These are phyloP conservation scores for Fusarium sp. DNA, from an alignment of 2,329 filamentous ascomycete species.

Conservation along the genomic window DNA sequence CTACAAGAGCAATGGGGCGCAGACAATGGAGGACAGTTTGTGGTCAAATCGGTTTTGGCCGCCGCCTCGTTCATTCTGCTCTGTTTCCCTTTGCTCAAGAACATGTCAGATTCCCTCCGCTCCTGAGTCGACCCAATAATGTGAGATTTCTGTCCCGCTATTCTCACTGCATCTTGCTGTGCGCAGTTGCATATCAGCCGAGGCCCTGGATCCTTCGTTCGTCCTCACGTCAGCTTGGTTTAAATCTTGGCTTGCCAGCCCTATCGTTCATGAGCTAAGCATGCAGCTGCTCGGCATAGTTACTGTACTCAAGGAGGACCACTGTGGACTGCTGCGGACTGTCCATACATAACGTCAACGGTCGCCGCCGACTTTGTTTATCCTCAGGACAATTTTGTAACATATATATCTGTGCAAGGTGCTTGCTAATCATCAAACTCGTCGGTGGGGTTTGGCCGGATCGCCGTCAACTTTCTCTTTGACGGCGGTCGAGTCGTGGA, in stretches of 20 bases:
- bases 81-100: background rate
- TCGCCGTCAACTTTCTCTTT: background rate
- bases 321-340: background rate
- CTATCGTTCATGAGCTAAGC: background rate
- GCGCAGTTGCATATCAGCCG: slow-evolving; percentile 6
- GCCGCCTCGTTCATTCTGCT: slow-evolving; percentile 10
- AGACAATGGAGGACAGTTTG: slow-evolving; percentile 17
- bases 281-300: background rate
- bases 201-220: slow-evolving; percentile 6
- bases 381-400: background rate
- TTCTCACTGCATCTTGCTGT: slow-evolving; percentile 15
- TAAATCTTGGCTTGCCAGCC: slow-evolving; percentile 10
- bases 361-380: background rate
- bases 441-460: background rate
- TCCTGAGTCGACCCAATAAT: slow-evolving; percentile 5
- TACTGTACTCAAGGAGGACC: background rate
- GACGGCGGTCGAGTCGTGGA: background rate
- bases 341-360: background rate
- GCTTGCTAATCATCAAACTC: background rate
- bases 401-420: background rate
- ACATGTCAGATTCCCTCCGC: slow-evolving; percentile 12
- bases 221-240: slow-evolving; percentile 37
- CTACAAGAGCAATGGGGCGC: slow-evolving; percentile 36
- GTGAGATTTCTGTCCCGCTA: slow-evolving; percentile 4
- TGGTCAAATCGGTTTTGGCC: slow-evolving; percentile 19